Evolutionary conservation across 208 protist genomes (phyloP).

Genomic region (Borovskyia barvae): DNA sequence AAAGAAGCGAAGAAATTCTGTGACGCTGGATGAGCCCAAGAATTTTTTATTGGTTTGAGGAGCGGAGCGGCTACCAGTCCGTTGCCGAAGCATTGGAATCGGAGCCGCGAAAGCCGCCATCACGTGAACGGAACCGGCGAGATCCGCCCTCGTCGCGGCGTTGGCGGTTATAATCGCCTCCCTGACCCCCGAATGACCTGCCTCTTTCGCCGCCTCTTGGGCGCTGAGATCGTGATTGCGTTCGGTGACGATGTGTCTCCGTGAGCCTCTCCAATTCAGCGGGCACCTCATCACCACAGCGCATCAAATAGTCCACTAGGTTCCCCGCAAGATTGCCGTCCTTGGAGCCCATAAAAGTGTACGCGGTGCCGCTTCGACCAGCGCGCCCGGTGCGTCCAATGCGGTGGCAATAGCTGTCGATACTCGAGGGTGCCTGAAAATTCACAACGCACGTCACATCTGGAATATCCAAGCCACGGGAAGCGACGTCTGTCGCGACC

Average conservation of each 20-base stretch:
- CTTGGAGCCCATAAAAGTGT: constrained; percentile 75
- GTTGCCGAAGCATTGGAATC: not conserved
- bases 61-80: too few relatives aligned
- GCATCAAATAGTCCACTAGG: constrained; percentile 68
- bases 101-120: not conserved
- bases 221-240: not conserved
- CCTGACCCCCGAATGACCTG: too few relatives aligned
- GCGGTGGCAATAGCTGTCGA: constrained; percentile 95
- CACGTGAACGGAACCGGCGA: not conserved
- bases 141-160: constrained; percentile 1
- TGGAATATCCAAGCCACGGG: constrained; percentile 93
- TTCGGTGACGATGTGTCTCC: constrained; percentile 19
- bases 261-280: constrained; percentile 45
- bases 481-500: constrained; percentile 94
- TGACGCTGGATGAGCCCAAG: too few relatives aligned
- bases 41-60: too few relatives aligned
- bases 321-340: constrained; percentile 59
- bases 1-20: too few relatives aligned
- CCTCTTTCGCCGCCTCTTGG: too few relatives aligned
- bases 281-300: constrained; percentile 62
- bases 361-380: constrained; percentile 76
- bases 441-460: constrained; percentile 94
- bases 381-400: constrained; percentile 94
- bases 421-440: constrained; percentile 88
- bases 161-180: not conserved